Base-by-base conservation (phyloP, 1,284 basidiomycete genomes). In the Puccinia novopanici region DNA sequence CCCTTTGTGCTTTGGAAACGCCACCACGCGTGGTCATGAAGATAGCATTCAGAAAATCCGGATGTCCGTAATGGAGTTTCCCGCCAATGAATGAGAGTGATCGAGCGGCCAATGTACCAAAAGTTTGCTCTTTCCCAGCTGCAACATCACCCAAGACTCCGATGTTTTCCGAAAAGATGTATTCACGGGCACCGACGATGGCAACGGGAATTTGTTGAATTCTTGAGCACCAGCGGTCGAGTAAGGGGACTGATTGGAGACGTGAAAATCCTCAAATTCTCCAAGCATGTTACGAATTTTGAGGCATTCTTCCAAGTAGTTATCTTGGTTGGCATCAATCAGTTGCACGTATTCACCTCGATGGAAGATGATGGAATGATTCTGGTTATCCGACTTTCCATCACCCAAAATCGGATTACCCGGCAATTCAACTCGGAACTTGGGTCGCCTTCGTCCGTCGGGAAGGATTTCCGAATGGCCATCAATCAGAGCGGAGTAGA, bases 111-210 rank as follows among this genome's bases (percentile, higher is more conserved):
- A 99, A 91, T 0, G 97, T 99, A 88, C 96, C 96, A 87, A 99
- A 99, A 59, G 97, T 99, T 87, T 99, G 96, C 87, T 99, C 97
- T 89, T 99, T 99, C 45, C 97, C 96, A 82, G 96, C 96, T 71
- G 96, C 96, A 75, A 99, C 90, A 87, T 99, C 96, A 87, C 96
- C 96, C 71, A 99, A 89, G 84, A 99, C 96, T 90, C 96, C 96
- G 83, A 99, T 99, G 87, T 98, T 98, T 88, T 99, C 97, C 73
- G 97, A 99, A 89, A 99, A 99, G 86, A 99, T 98, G 87, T 99
- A 99, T 89, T 99, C 97, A 87, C 97, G 91, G 27, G 96, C 95
- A 87, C 97, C 96, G 82, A 99, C 92, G 84, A 99, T 99, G 24
- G 97, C 97, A 50, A 99, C 93, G 22, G 96, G 72, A 92, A 87